phyloP scores from a whole-genome alignment of 2,329 filamentous ascomycete genomes.

The Colletotrichum musae region DNA sequence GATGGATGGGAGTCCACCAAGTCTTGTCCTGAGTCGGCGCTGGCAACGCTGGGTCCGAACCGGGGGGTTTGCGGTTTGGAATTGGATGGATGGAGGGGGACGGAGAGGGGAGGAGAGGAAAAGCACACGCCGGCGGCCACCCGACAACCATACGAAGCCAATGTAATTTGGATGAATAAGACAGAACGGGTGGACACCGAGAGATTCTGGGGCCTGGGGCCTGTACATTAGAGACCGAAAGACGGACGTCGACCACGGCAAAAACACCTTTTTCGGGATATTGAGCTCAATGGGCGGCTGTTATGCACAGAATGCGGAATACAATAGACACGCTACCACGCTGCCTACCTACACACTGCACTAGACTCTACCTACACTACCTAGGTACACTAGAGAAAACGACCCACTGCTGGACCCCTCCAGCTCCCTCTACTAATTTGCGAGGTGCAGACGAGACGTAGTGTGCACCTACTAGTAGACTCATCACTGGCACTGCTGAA shows the following conservation, averaged over 20 bases:
- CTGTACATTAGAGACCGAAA: neutral
- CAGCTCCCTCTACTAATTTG: constrained; percentile 15
- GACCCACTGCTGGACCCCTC: no score
- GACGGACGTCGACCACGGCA: constrained; percentile 22
- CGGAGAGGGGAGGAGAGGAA: constrained; percentile 10
- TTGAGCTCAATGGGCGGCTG: constrained; percentile 1
- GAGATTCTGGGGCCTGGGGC: constrained; percentile 13
- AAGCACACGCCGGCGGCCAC: constrained; percentile 29
- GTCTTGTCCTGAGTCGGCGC: constrained; percentile 38
- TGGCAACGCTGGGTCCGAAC: constrained; percentile 35
- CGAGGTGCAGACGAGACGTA: constrained; percentile 18
- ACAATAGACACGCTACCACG: neutral
- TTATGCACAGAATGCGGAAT: constrained; percentile 5
- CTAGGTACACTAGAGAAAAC: no score
- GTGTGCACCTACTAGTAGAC: neutral
- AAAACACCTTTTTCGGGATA: constrained; percentile 26
- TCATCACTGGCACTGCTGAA: neutral
- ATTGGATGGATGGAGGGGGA: constrained; percentile 9
- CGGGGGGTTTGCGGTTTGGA: constrained; percentile 26
- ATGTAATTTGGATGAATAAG: constrained; percentile 34
- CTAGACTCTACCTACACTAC: neutral
- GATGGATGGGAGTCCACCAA: neutral
- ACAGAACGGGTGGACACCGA: constrained; percentile 25
- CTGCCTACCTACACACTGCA: constrained; percentile 3
- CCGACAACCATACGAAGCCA: constrained; percentile 26